These are phyloP conservation scores for Paecilomyces dactylethromorphus DNA, from an alignment of 2,329 filamentous ascomycete species.

Conservation along the genomic window DNA sequence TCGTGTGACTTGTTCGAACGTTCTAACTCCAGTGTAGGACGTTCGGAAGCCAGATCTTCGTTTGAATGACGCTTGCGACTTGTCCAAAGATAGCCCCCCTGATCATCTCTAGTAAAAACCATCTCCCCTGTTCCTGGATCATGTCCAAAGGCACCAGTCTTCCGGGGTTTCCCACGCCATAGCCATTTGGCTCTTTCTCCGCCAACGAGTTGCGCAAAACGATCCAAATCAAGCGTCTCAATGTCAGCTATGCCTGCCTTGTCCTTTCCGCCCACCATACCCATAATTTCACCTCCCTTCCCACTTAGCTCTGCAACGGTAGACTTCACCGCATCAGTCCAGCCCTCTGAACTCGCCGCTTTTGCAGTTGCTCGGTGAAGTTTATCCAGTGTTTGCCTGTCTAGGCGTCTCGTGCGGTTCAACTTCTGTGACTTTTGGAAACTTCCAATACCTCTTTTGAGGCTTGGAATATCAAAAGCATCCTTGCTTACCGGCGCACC, in stretches of 20 bases:
- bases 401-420: constrained; percentile 68
- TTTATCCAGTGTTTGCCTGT: constrained; percentile 73
- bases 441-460: constrained; percentile 75
- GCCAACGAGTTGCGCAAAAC: constrained; percentile 68
- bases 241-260: constrained; percentile 88
- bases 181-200: constrained; percentile 88
- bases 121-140: constrained; percentile 31
- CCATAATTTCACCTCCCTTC: constrained; percentile 89
- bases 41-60: constrained; percentile 27
- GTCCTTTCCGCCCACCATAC: constrained; percentile 81
- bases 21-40: constrained; percentile 22
- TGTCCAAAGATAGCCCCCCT: constrained; percentile 41
- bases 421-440: constrained; percentile 90
- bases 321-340: constrained; percentile 90
- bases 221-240: constrained; percentile 84
- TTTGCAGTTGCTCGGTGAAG: constrained; percentile 83
- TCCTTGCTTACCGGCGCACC: constrained; percentile 84
- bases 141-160: constrained; percentile 38
- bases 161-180: constrained; percentile 84
- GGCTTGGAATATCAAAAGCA: constrained; percentile 75
- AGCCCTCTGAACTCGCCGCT: constrained; percentile 79
- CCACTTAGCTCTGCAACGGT: constrained; percentile 90
- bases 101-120: constrained; percentile 40
- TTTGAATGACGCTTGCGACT: constrained; percentile 34
- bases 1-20: constrained; percentile 24